Conservation (phyloP, 176 grass and related monocot species). For the Themeda triandra region DNA sequence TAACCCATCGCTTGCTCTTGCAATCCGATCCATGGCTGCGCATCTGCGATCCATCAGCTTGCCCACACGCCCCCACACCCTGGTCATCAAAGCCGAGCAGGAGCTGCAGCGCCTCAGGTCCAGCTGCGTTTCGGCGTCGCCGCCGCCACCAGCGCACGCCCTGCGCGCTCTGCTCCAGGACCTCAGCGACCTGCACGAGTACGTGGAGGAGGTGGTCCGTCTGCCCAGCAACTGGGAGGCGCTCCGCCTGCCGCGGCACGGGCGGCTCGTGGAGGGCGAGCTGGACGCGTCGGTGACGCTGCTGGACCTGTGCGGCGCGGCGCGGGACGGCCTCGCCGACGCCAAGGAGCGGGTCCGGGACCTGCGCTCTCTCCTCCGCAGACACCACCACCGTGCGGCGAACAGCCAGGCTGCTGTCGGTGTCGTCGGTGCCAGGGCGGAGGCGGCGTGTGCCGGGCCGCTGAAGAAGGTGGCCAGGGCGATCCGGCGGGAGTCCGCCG, state of each 20-base stretch:
- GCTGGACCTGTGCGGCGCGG: neutral
- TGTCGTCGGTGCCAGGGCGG: neutral
- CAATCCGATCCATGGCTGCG: neutral
- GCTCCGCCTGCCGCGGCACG: neutral
- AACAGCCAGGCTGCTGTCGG: neutral
- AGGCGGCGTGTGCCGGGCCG: neutral
- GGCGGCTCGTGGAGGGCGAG: neutral
- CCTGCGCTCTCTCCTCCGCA: neutral
- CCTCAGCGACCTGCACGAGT: constrained; percentile 20
- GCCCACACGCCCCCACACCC: constrained; percentile 6
- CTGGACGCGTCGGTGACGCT: neutral
- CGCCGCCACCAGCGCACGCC: neutral
- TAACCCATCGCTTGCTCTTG: neutral
- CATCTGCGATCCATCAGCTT: constrained; percentile 15
- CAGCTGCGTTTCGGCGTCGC: too few species aligned
- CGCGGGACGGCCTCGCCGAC: constrained; percentile 2
- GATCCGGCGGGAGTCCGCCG: neutral
- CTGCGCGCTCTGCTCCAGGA: neutral
- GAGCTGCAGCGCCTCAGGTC: neutral
- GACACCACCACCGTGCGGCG: neutral
- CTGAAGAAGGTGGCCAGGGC: constrained; percentile 1
- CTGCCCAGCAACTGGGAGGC: constrained; percentile 11
- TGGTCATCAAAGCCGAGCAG: constrained; percentile 15
- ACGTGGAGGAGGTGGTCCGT: neutral
- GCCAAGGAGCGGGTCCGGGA: neutral